phyloP scores from a whole-genome alignment of 305 asterid species.

The Solanum hybrid region DNA sequence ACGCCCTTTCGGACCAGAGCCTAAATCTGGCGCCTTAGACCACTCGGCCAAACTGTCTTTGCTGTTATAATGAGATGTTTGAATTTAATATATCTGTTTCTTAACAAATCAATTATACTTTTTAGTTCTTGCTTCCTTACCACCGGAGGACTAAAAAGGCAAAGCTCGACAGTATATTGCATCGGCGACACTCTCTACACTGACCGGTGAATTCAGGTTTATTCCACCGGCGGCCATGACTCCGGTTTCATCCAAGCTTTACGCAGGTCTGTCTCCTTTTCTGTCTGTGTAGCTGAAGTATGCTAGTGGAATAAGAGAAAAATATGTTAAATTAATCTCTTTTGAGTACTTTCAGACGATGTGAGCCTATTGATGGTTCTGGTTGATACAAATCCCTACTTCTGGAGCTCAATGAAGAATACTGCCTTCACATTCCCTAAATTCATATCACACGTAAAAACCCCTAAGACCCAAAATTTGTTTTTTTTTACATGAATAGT shows the following conservation, averaged over 20 bases:
- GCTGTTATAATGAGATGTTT: no score
- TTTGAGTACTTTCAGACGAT: slow-evolving; percentile 43
- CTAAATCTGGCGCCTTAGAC: slow-evolving; percentile 68
- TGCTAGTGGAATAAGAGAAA: neutral
- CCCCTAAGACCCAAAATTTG: neutral
- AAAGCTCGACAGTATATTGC: neutral
- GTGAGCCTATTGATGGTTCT: slow-evolving; percentile 75
- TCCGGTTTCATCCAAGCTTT: slow-evolving; percentile 42
- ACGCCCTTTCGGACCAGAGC: slow-evolving; percentile 99
- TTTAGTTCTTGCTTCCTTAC: neutral
- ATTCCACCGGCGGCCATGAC: slow-evolving; percentile 23
- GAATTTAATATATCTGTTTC: fast-evolving
- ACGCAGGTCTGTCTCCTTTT: slow-evolving; percentile 25
- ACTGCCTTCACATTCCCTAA: slow-evolving; percentile 43
- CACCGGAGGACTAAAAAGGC: neutral
- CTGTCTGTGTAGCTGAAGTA: neutral
- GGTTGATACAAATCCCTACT: slow-evolving; percentile 67
- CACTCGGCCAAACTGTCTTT: slow-evolving; percentile 89
- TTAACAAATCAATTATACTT: neutral
- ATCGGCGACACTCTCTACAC: neutral
- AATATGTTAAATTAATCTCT: neutral
- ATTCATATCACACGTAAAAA: slow-evolving; percentile 64
- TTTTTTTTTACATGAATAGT: neutral
- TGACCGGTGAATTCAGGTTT: neutral
- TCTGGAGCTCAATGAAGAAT: slow-evolving; percentile 64